Evolutionary conservation across 164 flowering plant genomes (phyloP), one percentile per base, ranked within the genome.

Genomic region (Euptelea pleiosperma): DNA sequence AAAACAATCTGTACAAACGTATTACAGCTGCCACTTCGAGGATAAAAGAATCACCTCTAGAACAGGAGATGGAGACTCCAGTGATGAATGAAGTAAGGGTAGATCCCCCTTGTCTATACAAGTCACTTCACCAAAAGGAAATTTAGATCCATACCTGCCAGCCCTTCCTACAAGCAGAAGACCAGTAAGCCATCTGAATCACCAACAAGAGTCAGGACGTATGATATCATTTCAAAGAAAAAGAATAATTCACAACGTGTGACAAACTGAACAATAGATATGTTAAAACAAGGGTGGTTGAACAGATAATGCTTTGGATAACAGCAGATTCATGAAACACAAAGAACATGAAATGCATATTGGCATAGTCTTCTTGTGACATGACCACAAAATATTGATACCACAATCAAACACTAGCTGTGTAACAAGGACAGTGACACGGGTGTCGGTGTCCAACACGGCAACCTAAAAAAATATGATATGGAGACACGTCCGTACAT

Each of bases 71-170:
- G 85, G 79, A 24, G 87, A 75, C 30, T 69, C 58, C 52, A 93
- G 63, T 9, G 97, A 62, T 62, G 91, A 81, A 71, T 93, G 97
- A 52, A 93, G 85, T 62, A 89, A 71, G 21, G 94, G 89, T 48
- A 93, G 75, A 73, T 87, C 91, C n/a, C 78, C 74, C 2, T 63
- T 70, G 63, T 77, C 62, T 10, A 93, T 58, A 68, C 98, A 93
- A 33, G 98, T 93, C 64, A 93, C 98, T 79, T 89, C 85, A 46
- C 98, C 98, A 54, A 57, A 65, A 57, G 98, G 91, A 78, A 65
- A 93, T 58, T 80, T 82, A 35, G 98, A 93, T 61, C 90, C 95
- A 77, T 77, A 93, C 67, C 98, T 78, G 11, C 98, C 98, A 68
- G 98, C 98, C 77, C 98, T 82, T 33, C 98, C 98, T 93, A 62